A percentile compares a stretch with the other conserved stretches of the same genome.
Conservation (phyloP, 306 rosid species). For the Pyrus pyrifolia region DNA sequence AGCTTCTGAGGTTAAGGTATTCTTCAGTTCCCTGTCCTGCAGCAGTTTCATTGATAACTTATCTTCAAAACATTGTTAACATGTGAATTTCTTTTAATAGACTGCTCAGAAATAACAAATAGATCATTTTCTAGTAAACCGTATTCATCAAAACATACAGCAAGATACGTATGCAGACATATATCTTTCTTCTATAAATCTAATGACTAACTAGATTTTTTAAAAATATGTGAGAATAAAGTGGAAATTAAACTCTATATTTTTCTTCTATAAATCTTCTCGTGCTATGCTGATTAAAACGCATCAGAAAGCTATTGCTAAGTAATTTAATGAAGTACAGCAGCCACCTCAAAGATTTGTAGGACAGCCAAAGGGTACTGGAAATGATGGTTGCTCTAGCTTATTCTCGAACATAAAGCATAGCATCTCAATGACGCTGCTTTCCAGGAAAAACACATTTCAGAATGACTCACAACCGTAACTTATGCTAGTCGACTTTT, state of each 20-base stretch:
- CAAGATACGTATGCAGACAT: not conserved
- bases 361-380: not conserved
- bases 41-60: not conserved
- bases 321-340: not conserved
- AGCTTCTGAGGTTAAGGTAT: slow-evolving; percentile 80
- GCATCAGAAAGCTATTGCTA: not conserved
- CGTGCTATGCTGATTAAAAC: not conserved
- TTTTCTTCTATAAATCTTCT: too few relatives aligned
- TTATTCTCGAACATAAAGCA: not conserved
- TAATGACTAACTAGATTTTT: not conserved
- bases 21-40: not conserved
- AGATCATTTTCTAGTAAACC: not conserved
- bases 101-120: not conserved
- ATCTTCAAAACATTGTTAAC: not conserved
- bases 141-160: not conserved
- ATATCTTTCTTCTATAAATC: not conserved
- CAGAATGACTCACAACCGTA: not conserved
- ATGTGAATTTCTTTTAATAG: not conserved
- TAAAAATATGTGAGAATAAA: not conserved
- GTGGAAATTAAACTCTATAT: not conserved
- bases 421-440: not conserved
- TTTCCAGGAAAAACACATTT: not conserved
- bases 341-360: not conserved
- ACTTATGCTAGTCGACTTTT: not conserved
- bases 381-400: not conserved